Evolutionary conservation across 768 basidiomycete genomes (phyloP), one percentile per base, ranked within the genome.

Genomic region (Amanita rimosa): DNA sequence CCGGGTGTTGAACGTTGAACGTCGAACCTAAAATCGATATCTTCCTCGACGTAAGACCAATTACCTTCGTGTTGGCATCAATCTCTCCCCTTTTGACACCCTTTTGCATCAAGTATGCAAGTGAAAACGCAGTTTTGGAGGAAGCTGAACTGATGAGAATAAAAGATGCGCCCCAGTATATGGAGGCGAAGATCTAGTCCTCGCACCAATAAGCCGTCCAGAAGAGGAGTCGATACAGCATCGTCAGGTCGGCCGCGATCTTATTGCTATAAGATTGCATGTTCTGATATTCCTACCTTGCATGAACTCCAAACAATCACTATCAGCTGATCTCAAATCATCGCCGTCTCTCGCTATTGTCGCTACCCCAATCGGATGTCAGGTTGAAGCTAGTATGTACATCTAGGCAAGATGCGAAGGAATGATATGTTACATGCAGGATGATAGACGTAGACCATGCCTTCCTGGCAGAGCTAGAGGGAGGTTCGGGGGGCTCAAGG

Each of bases 171-270:
- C 67, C 72, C 7, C 72, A 68, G 58, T 83, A 84, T 19, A 58
- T 55, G 3, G 73, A 67, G 4, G 69, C 63, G 49, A 72, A 63
- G 5, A 85, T 58, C 80, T 80, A 85, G 57, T 85, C 83, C 59
- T 85, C 80, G 53, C 73, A 81, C 83, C 83, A 85, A 53, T 74
- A 85, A 1, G 83, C 73, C 0, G 83, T 84, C 83, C 83, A 85
- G 60, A 83, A 85, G 13, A 85, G 67, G 0, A 83, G 81, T 0
- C 81, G 73, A 53, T 81, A 85, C 11, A 85, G 71, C 83, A 85
- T 84, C 0, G 74, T 76, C 36, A 83, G 65, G 55, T 83, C 82
- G n/a, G n/a, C n/a, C n/a, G n/a, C n/a, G n/a, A n/a, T n/a, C n/a
- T n/a, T n/a, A n/a, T n/a, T n/a, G n/a, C n/a, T n/a, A n/a, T n/a